These are phyloP conservation scores for Acarospora socialis DNA, from an alignment of 2,329 filamentous ascomycete genomes.

Conservation along the genomic window DNA sequence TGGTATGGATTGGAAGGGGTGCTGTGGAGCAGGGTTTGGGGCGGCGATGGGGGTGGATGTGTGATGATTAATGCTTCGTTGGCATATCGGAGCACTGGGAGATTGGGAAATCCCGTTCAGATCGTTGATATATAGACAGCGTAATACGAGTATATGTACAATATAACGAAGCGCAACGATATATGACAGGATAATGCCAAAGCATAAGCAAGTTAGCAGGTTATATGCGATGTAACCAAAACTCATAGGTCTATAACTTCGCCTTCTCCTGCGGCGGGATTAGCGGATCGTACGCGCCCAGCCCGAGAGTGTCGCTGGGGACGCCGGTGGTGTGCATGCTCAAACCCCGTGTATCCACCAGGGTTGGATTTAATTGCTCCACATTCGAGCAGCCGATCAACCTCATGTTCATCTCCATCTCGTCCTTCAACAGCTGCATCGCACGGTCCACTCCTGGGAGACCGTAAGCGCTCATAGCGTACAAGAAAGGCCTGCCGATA, in stretches of 20 bases:
- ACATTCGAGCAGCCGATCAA: slow-evolving; percentile 67
- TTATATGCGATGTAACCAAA: slow-evolving; percentile 17
- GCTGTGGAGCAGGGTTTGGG: slow-evolving; percentile 47
- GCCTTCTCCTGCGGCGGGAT: slow-evolving; percentile 34
- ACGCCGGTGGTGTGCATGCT: slow-evolving; percentile 43
- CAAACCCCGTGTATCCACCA: slow-evolving; percentile 66
- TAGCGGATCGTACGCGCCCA: slow-evolving; percentile 43
- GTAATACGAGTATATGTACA: background rate
- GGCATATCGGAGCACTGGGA: slow-evolving; percentile 34
- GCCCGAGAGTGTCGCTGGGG: slow-evolving; percentile 46
- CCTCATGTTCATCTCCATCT: slow-evolving; percentile 99
- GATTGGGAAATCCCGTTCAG: slow-evolving; percentile 29
- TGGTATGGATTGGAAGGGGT: slow-evolving; percentile 40
- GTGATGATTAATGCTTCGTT: slow-evolving; percentile 49
- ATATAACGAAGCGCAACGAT: background rate
- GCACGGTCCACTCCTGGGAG: slow-evolving; percentile 75
- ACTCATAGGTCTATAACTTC: slow-evolving; percentile 27
- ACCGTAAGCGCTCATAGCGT: slow-evolving; percentile 90
- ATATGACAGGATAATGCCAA: background rate
- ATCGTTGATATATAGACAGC: slow-evolving; percentile 13
- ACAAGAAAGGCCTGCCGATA: slow-evolving; percentile 88
- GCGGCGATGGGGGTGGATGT: slow-evolving; percentile 35
- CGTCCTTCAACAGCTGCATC: slow-evolving; percentile 84
- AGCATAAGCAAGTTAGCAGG: background rate
- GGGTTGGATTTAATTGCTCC: slow-evolving; percentile 61